These are phyloP conservation scores for Tolypocladium paradoxum DNA, from an alignment of 2,329 filamentous ascomycete genomes.

Conservation along the genomic window DNA sequence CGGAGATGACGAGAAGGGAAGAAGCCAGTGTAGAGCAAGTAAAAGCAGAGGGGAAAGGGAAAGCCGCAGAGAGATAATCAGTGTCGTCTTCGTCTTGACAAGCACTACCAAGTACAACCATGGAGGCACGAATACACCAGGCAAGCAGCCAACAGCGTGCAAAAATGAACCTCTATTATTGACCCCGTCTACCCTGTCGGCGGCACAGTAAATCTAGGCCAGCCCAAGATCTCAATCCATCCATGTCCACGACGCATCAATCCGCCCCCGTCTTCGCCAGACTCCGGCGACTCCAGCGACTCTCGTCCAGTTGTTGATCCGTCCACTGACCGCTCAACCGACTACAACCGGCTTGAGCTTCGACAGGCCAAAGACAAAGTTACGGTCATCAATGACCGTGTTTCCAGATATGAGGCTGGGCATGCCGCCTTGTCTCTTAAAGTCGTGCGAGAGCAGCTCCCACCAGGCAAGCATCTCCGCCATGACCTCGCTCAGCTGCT, in stretches of 20 bases:
- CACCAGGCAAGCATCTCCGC: constrained; percentile 22
- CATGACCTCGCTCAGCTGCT: constrained; percentile 10
- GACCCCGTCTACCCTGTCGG: background rate
- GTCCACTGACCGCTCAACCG: background rate
- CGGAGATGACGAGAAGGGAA: too few species aligned
- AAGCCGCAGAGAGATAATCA: too few species aligned
- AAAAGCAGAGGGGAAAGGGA: too few species aligned
- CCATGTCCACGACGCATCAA: background rate
- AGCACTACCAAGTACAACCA: too few species aligned
- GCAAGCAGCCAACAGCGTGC: background rate
- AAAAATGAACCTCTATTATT: background rate
- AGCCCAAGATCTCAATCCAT: constrained; percentile 1
- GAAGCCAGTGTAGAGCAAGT: too few species aligned
- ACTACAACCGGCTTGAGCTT: background rate
- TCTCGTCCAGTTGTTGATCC: background rate
- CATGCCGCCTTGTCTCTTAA: constrained; percentile 23
- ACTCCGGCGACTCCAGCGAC: background rate
- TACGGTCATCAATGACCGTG: constrained; percentile 28
- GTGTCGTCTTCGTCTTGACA: too few species aligned
- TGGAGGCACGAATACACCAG: too few species aligned
- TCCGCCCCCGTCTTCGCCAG: background rate
- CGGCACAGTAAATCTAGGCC: constrained; percentile 1
- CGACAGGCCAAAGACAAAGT: constrained; percentile 14
- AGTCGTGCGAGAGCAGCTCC: constrained; percentile 25
- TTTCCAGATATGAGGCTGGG: constrained; percentile 24